A percentile compares a stretch with the other conserved stretches of the same genome.
phyloP scores from a whole-genome alignment of 192 early-diverging fungal species.

The Linnemannia zychae region DNA sequence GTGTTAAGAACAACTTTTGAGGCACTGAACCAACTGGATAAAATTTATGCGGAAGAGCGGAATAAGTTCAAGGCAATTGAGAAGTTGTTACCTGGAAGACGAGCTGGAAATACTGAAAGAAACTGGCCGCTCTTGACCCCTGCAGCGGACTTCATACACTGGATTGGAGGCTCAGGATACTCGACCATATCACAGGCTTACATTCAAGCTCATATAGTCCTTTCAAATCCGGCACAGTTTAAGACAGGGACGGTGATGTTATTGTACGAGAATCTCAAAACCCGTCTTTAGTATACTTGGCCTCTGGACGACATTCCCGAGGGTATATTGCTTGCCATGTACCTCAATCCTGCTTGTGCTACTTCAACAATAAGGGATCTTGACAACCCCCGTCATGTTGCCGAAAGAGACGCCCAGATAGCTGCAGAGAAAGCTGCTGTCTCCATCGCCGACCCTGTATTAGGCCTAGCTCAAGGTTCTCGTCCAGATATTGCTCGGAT shows the following conservation, averaged over 20 bases:
- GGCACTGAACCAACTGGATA: background rate
- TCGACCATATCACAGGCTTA: background rate
- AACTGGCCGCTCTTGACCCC: background rate
- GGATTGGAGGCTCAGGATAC: background rate
- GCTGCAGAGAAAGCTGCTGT: background rate
- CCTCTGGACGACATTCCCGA: background rate
- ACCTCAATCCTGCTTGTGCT: background rate
- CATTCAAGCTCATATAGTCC: background rate
- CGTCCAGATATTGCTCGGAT: background rate
- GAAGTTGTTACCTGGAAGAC: background rate
- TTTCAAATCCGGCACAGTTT: background rate
- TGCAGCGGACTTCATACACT: background rate
- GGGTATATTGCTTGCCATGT: background rate
- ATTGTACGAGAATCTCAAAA: no score
- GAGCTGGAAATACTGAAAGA: background rate
- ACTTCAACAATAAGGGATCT: background rate
- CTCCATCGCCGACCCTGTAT: no score
- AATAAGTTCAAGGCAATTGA: background rate
- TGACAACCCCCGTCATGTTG: background rate
- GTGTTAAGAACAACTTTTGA: background rate
- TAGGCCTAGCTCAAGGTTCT: background rate
- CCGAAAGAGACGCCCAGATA: no score
- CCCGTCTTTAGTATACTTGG: background rate
- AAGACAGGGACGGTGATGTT: no score
- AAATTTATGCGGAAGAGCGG: background rate